Evolutionary conservation across 2,329 filamentous ascomycete genomes (phyloP).

Genomic region (Balansia obtecta): DNA sequence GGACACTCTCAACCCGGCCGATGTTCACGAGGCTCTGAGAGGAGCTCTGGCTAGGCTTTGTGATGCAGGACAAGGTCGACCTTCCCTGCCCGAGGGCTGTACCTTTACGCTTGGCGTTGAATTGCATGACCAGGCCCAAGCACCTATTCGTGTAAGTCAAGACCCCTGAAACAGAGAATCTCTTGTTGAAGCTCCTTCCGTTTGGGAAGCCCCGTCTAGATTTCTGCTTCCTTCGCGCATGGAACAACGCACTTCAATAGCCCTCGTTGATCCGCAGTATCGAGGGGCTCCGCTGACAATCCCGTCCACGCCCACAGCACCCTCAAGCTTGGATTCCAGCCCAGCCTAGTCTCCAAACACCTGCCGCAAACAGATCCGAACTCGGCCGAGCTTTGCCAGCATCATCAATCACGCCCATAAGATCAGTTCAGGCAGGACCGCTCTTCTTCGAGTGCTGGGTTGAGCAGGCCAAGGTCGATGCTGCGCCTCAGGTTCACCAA

Average conservation of each 20-base stretch:
- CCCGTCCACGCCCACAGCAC: constrained; percentile 25
- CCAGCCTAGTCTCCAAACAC: constrained; percentile 31
- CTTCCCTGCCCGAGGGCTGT: constrained; percentile 47
- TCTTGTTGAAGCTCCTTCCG: neutral
- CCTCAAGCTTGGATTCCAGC: constrained; percentile 50
- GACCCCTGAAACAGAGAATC: constrained; percentile 3
- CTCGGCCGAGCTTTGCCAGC: constrained; percentile 21
- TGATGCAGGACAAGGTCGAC: constrained; percentile 44
- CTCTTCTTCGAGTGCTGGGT: constrained; percentile 56
- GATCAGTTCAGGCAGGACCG: constrained; percentile 43
- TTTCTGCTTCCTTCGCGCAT: neutral
- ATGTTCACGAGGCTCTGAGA: constrained; percentile 62
- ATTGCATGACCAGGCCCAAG: constrained; percentile 45
- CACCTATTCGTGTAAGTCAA: constrained; percentile 42
- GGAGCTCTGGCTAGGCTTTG: constrained; percentile 52
- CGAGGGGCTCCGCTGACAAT: constrained; percentile 3
- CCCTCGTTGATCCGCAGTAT: neutral
- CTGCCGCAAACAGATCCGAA: constrained; percentile 15
- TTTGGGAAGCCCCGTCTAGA: neutral
- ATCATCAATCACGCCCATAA: constrained; percentile 34
- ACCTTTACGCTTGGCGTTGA: constrained; percentile 70
- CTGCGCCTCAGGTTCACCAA: neutral
- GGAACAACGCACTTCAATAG: neutral
- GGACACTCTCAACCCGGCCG: constrained; percentile 33
- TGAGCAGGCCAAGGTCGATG: constrained; percentile 23